Evolutionary conservation across 768 basidiomycete genomes (phyloP), one percentile per base, ranked within the genome.

Genomic region (Suillus plorans): DNA sequence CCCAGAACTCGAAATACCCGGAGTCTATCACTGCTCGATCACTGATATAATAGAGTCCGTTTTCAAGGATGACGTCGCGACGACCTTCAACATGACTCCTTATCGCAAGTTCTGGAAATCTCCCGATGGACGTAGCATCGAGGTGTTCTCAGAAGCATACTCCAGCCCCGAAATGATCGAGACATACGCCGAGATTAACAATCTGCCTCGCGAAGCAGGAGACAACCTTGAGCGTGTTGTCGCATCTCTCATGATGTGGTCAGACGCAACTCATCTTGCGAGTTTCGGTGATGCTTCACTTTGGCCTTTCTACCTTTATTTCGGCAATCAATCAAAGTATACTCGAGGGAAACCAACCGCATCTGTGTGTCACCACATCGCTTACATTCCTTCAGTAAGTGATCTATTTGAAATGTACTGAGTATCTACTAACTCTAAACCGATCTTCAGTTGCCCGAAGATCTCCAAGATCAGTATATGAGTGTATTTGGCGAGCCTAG

Each of bases 271-370:
- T 0, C 42, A 44, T 18, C 18, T 44, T 0, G 42, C 18, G 0
- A 44, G 8, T 44, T 44, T 44, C 4, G 42, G 42, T 7, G 7
- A 44, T 14, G 6, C 18, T 13, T 44, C 42, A 18, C 18, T 44
- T 2, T 71, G 69, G 70, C 70, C 69, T 1, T 36, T 71, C 14
- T 71, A 69, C n/a, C 22, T 69, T 2, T 69, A 61, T 44, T 62
- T 68, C 36, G 65, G 67, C 0, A 71, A 71, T 6, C 65, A 66
- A 13, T 69, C 69, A 61, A 44, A 44, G 18, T 44, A 44, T 44
- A 8, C 18, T 18, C 16, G n/a, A n/a, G n/a, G n/a, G n/a, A n/a
- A n/a, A n/a, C n/a, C n/a, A n/a, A n/a, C n/a, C n/a, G n/a, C n/a
- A 5, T 42, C 42, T 39, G 53, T 57, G 9, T 58, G 65, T 37